Base-by-base conservation (phyloP, 2,329 filamentous ascomycete species). In the Fusarium floridanum region DNA sequence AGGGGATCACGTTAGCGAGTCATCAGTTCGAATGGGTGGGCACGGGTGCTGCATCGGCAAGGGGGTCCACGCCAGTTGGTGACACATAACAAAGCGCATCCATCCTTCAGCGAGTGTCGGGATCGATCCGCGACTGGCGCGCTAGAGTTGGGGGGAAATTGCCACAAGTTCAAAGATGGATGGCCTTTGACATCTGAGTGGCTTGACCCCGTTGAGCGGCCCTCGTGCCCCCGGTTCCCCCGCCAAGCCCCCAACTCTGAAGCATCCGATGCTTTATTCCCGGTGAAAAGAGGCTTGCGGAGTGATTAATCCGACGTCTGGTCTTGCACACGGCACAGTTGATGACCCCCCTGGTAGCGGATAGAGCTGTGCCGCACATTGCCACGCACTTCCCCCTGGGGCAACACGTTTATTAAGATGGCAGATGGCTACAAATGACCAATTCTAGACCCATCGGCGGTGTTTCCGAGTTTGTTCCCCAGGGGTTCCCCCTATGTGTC, bases 131-230 rank as follows among this genome's bases (percentile, higher is more conserved):
- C 39, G 50, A 57, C 62, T 64, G 50, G 62, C 9, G 62, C 62
- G 62, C 62, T 64, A 64, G 62, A 64, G 56, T 32, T 57, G 17
- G 37, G 14, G 61, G 61, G 61, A 43, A 59, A 57, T 57, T 34
- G 37, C 12, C 50, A 45, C 50, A 24, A 12, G 29, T 32, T 39
- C 29, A 8, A 8, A 32, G 32, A 34, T 34, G 32, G 45, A n/a
- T 39, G 43, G 16, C 32, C 9, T 36, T 64, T 53, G 62, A 14
- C 50, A 24, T 64, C 14, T 64, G 36, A 64, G 48, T 64, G 61
- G 61, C 27, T 27, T 41, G 27, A 12, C n/a, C 12, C 6, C 6
- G 43, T 53, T 32, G 17, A 7, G 16, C 45, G 16, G 4, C 24
- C 34, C 27, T 8, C 27, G 27, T 29, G 27, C 11, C 32, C 32